Conservation (phyloP, 164 flowering plant genomes). For the Umbellularia californica region DNA sequence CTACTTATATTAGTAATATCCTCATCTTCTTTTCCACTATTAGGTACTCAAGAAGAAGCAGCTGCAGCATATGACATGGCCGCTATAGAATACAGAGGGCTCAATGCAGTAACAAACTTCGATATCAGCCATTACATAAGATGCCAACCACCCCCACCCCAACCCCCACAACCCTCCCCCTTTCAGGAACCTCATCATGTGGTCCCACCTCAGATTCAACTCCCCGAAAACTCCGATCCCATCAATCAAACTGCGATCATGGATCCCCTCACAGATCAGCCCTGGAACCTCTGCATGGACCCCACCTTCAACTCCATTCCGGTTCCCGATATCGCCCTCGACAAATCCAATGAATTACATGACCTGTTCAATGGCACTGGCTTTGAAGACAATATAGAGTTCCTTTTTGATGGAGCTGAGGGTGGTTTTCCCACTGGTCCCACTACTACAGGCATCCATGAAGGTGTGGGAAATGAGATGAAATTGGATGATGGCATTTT, state of each 20-base stretch:
- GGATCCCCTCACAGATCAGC: conserved; percentile 26
- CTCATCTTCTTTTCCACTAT: background rate
- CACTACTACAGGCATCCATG: background rate
- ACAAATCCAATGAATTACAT: conserved; percentile 26
- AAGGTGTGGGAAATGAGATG: conserved; percentile 1
- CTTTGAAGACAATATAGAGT: conserved; percentile 53
- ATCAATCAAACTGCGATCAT: conserved; percentile 7
- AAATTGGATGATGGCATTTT: conserved; percentile 14
- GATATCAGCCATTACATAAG: conserved; percentile 27
- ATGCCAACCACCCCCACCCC: background rate
- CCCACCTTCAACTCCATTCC: conserved; percentile 15
- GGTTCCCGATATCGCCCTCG: conserved; percentile 29
- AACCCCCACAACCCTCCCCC: background rate
- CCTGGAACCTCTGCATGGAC: conserved; percentile 28
- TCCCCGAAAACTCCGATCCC: conserved; percentile 2
- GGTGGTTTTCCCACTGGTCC: background rate
- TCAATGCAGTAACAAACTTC: conserved; percentile 36
- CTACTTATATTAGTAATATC: too few species aligned
- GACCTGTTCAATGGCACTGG: conserved; percentile 34
- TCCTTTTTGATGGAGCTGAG: conserved; percentile 28
- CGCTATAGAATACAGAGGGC: conserved; percentile 34
- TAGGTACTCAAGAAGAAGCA: conserved; percentile 38
- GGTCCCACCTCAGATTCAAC: conserved; percentile 5
- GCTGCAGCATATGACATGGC: conserved; percentile 35
- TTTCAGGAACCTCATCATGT: conserved; percentile 8